Evolutionary conservation across 1,139 yeast species (phyloP), one percentile per base, ranked within the genome.

Genomic region (Entelexis paramagnoliae): DNA sequence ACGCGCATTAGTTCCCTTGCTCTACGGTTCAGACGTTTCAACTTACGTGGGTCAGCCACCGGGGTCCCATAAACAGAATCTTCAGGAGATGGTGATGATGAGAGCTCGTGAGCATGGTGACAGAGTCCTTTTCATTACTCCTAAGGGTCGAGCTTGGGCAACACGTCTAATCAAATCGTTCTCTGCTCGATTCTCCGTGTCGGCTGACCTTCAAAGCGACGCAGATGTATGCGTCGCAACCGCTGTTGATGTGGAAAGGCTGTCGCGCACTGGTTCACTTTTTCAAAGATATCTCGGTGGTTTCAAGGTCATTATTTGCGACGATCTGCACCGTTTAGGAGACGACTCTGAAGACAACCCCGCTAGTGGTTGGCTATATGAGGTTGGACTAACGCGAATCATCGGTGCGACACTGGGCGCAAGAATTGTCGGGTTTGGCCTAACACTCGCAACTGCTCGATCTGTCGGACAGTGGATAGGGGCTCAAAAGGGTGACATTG

Each of bases 391-490:
- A 10, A 73, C 93, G 1, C 73, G 97, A 58, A 74, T 86, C 76
- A 71, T 16, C 6, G 9, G 9, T 6, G 17, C 14, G 1, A 2
- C 6, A 2, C 16, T 14, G 1, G 34, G 40, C 3, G 34, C 79
- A 2, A 71, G 97, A 56, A 68, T 87, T 30, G 75, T 91, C 22
- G 89, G 78, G 0, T 67, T 91, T 16, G 73, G 86, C 1, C 73
- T 79, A 1, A 79, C 95, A 0, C 65, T 89, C 35, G 78, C 93
- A 0, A 83, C 83, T 63, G 86, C 83, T 4, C 73, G 78, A 51
- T 96, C 86, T 58, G 66, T 89, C 57, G 93, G 86, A 1, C 86
- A 82, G 54, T 93, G 97, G 96, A 67, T 91, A 34, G 95, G 93
- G 2, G 81, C 84, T 32, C 71, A 77, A 33, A 72, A 71, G 51